Conservation (phyloP, 169 alveolate species). For the Plasmodium adleri region DNA sequence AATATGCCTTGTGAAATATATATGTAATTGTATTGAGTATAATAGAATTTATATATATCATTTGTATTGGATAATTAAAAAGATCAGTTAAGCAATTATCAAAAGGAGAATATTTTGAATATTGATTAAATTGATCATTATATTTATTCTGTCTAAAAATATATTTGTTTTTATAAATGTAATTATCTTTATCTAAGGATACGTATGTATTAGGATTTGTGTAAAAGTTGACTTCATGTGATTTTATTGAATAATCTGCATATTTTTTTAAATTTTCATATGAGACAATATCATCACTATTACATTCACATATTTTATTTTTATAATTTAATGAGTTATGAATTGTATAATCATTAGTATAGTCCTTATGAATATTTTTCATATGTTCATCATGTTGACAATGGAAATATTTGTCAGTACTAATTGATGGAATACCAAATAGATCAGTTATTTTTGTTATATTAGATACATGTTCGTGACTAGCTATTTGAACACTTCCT, state of each 20-base stretch:
- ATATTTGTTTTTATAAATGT: slow-evolving; percentile 16
- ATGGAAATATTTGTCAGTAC: too few species aligned
- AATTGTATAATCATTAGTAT: neutral
- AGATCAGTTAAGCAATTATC: slow-evolving; percentile 42
- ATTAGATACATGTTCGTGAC: slow-evolving; percentile 34
- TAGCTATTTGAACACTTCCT: slow-evolving; percentile 45
- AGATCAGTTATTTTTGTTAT: slow-evolving; percentile 21
- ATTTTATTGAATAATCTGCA: slow-evolving; percentile 7
- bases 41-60: slow-evolving; percentile 44
- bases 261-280: slow-evolving; percentile 41
- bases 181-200: slow-evolving; percentile 53
- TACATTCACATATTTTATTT: neutral
- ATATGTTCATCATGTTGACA: too few species aligned
- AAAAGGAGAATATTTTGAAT: slow-evolving; percentile 43
- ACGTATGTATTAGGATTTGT: slow-evolving; percentile 37
- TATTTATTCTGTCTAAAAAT: slow-evolving; percentile 19
- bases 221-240: slow-evolving; percentile 34
- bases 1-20: slow-evolving; percentile 50
- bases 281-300: neutral
- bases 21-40: slow-evolving; percentile 50
- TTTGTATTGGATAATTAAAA: slow-evolving; percentile 63
- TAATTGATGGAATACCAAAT: neutral
- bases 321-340: neutral
- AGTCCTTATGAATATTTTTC: neutral
- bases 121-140: slow-evolving; percentile 4